These are phyloP conservation scores for Physaria fendleri DNA, from an alignment of 345 rosid genomes.

Conservation along the genomic window DNA sequence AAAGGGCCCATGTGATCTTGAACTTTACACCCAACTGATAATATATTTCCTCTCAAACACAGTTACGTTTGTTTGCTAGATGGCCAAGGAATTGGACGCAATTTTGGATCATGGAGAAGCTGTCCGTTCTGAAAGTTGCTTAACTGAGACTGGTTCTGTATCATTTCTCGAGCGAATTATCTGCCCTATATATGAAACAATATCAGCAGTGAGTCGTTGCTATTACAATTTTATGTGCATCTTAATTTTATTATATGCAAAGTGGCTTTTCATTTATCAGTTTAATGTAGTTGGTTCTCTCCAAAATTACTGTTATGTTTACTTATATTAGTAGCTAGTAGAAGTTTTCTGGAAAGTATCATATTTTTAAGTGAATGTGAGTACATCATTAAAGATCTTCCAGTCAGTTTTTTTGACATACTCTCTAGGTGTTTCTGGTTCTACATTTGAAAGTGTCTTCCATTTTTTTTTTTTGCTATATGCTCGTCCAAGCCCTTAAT, in stretches of 20 bases:
- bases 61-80: conserved; percentile 43
- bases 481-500: conserved; percentile 6
- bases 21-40: neutral
- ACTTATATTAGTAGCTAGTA: neutral
- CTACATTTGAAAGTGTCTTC: neutral
- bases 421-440: neutral
- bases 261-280: conserved; percentile 2
- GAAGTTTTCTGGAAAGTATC: neutral
- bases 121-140: conserved; percentile 56
- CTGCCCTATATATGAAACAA: conserved; percentile 58
- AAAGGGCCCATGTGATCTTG: neutral
- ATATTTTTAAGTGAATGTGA: neutral
- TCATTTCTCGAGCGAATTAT: conserved; percentile 81
- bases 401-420: conserved; percentile 9
- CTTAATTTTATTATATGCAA: neutral
- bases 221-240: conserved; percentile 4
- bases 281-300: neutral
- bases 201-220: conserved; percentile 50
- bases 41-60: conserved; percentile 1
- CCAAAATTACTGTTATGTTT: neutral
- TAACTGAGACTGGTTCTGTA: conserved; percentile 47
- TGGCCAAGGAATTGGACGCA: conserved; percentile 97
- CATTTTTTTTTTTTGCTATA: conserved; percentile 6
- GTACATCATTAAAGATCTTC: neutral
- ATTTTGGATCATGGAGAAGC: conserved; percentile 87